A percentile compares a stretch with the other conserved stretches of the same genome.
Conservation (phyloP, 140 eudicot genomes). For the Ambrosia hybrid region DNA sequence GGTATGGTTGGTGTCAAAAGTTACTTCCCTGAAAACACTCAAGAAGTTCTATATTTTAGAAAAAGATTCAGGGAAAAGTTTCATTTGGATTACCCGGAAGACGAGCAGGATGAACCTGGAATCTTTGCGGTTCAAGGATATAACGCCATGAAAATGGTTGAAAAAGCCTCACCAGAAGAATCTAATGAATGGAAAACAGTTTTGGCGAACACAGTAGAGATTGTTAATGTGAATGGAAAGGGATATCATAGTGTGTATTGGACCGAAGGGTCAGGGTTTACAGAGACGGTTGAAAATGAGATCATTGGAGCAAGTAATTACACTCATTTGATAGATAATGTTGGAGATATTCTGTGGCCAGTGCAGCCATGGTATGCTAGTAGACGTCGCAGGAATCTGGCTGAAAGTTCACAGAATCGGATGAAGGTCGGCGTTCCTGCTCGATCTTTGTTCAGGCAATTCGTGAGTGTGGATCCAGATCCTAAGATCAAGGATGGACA, state of each 20-base stretch:
- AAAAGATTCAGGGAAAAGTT: constrained; percentile 39
- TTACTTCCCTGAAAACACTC: constrained; percentile 32
- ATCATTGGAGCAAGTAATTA: constrained; percentile 17
- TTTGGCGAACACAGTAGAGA: constrained; percentile 26
- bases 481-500: not conserved
- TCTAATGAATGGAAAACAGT: constrained; percentile 22
- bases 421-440: constrained; percentile 49
- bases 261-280: constrained; percentile 49
- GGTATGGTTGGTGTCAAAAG: constrained; percentile 59
- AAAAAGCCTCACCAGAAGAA: constrained; percentile 2
- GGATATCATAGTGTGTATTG: constrained; percentile 41
- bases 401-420: constrained; percentile 23
- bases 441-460: constrained; percentile 29
- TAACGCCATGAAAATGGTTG: constrained; percentile 24
- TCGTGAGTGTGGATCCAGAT: constrained; percentile 25
- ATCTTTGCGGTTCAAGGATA: constrained; percentile 48
- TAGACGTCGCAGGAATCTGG: constrained; percentile 35
- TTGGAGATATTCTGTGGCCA: constrained; percentile 46
- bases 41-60: constrained; percentile 28
- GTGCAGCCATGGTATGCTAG: constrained; percentile 31
- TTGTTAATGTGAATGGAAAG: constrained; percentile 50
- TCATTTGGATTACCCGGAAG: constrained; percentile 39
- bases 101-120: constrained; percentile 50
- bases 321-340: constrained; percentile 29
- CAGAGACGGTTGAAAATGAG: constrained; percentile 15